Percentiles rank a stretch among this genome's conserved stretches.
Conservation (phyloP, 2,329 filamentous ascomycete species). For the Botrytis galanthina region DNA sequence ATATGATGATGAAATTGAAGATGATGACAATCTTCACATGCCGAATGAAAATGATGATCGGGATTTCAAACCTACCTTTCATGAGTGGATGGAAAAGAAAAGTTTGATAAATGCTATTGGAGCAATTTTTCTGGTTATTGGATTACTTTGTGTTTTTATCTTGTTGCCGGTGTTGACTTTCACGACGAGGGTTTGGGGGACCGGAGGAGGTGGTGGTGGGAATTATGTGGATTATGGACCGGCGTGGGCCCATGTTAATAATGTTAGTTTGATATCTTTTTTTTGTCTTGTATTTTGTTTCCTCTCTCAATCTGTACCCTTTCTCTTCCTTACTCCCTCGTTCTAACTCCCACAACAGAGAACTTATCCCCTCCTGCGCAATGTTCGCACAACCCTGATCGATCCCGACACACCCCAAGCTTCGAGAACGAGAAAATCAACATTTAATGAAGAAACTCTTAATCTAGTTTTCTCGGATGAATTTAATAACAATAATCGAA, state of each 20-base stretch:
- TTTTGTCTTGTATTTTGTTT: background rate
- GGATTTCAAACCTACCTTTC: conserved; percentile 42
- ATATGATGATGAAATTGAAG: conserved; percentile 50
- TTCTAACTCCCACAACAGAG: conserved; percentile 17
- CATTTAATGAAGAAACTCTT: conserved; percentile 45
- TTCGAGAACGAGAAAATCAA: conserved; percentile 46
- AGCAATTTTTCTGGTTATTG: conserved; percentile 46
- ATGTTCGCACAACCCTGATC: conserved; percentile 48
- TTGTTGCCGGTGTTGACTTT: conserved; percentile 50
- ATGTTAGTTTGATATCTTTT: conserved; percentile 27
- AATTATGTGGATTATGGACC: conserved; percentile 25
- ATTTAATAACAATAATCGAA: conserved; percentile 51
- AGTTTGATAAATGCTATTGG: conserved; percentile 42
- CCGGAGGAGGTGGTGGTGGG: background rate
- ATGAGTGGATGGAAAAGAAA: conserved; percentile 46
- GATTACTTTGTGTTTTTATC: conserved; percentile 50
- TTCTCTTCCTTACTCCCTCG: no score
- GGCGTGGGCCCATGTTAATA: conserved; percentile 48
- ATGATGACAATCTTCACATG: conserved; percentile 54
- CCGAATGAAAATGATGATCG: conserved; percentile 50
- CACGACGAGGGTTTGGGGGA: conserved; percentile 31
- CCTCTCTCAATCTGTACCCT: background rate
- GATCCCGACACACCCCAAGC: conserved; percentile 51
- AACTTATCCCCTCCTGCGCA: conserved; percentile 48
- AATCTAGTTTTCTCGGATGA: conserved; percentile 56